Conservation (phyloP, 306 rosid species). For the Sphenostylis stenocarpa region DNA sequence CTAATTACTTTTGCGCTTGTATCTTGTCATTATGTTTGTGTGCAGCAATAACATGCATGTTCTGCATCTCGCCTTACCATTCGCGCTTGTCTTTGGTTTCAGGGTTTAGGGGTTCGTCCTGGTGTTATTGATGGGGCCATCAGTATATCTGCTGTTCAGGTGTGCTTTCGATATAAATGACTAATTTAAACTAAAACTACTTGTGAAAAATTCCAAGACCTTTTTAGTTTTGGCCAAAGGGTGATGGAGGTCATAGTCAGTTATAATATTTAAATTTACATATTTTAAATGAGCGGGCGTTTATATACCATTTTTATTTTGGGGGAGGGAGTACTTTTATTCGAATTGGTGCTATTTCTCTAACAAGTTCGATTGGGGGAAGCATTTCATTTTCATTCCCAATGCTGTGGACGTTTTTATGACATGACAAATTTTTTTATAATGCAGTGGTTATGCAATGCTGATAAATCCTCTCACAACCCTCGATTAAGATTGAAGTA, state of each 20-base stretch:
- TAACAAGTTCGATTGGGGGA: not conserved
- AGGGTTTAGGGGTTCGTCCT: constrained; percentile 93
- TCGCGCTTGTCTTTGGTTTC: constrained; percentile 35
- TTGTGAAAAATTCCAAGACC: not conserved
- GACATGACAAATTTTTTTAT: constrained; percentile 8
- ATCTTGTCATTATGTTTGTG: not conserved
- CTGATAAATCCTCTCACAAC: constrained; percentile 87
- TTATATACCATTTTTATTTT: not conserved
- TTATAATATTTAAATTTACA: not conserved
- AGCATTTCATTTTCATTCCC: constrained; percentile 13
- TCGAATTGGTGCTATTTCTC: not conserved
- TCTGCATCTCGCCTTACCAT: not conserved
- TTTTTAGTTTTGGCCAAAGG: not conserved
- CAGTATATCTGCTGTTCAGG: constrained; percentile 97
- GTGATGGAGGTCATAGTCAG: not conserved
- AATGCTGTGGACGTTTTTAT: constrained; percentile 13
- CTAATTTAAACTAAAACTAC: not conserved
- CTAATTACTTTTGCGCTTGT: constrained; percentile 1
- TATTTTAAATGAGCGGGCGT: not conserved
- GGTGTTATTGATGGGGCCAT: constrained; percentile 93
- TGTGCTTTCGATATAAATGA: constrained; percentile 33
- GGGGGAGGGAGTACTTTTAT: not conserved
- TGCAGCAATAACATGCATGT: not conserved
- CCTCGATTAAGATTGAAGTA: constrained; percentile 91
- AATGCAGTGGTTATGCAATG: constrained; percentile 96